Conservation (phyloP, 2,329 filamentous ascomycete species). For the Blumeriella jaapii region DNA sequence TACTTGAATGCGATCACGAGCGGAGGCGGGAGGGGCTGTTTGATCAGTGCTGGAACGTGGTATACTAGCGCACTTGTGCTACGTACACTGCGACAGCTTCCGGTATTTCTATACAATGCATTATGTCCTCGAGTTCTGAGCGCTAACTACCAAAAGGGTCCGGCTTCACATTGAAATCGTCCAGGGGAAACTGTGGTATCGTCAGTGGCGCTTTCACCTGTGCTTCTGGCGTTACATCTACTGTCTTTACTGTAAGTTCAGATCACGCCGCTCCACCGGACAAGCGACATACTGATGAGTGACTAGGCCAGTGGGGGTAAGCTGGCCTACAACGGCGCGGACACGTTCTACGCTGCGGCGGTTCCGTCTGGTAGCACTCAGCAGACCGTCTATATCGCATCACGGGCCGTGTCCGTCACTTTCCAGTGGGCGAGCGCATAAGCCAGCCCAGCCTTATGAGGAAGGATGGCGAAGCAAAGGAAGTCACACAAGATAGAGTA, state of each 20-base stretch:
- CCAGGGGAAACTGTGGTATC: constrained; percentile 48
- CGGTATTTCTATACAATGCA: constrained; percentile 32
- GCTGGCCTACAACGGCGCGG: constrained; percentile 21
- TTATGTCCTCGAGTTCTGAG: constrained; percentile 3
- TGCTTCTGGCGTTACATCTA: constrained; percentile 33
- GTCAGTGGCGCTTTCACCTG: constrained; percentile 43
- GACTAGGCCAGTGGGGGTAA: constrained; percentile 15
- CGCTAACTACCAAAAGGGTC: constrained; percentile 12
- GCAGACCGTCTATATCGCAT: too few relatives aligned
- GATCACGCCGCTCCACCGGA: background rate
- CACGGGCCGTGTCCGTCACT: too few relatives aligned
- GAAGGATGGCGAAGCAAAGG: too few relatives aligned
- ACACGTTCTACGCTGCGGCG: constrained; percentile 26
- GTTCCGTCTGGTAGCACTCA: too few relatives aligned
- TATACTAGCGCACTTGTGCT: constrained; percentile 57
- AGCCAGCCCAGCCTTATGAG: too few relatives aligned
- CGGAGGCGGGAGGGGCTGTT: constrained; percentile 45
- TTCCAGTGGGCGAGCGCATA: too few relatives aligned
- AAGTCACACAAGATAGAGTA: too few relatives aligned
- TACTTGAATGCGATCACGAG: constrained; percentile 42
- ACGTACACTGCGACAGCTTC: constrained; percentile 45
- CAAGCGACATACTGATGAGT: background rate
- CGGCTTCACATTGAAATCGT: constrained; percentile 38
- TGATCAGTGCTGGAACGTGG: constrained; percentile 57
- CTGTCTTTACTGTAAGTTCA: constrained; percentile 27